phyloP scores from a whole-genome alignment of 1,139 yeast genomes.

The Debaryomyces coudertii region DNA sequence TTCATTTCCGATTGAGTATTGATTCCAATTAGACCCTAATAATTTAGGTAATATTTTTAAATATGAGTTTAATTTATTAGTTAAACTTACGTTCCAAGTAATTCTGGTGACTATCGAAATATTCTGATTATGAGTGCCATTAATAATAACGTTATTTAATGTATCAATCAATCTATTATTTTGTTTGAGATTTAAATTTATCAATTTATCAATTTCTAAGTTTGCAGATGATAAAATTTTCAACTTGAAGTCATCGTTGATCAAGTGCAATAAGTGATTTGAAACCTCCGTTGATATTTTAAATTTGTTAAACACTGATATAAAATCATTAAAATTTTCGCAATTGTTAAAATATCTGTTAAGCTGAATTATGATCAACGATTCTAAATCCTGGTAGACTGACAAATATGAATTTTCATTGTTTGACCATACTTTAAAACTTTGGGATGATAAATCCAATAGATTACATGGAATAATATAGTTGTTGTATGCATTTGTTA shows the following conservation, averaged over 20 bases:
- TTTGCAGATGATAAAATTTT: constrained; percentile 35
- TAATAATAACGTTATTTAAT: neutral
- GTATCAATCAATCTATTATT: neutral
- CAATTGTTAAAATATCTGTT: constrained; percentile 33
- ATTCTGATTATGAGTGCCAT: constrained; percentile 1
- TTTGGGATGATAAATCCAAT: constrained; percentile 39
- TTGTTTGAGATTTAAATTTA: constrained; percentile 12
- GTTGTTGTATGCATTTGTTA: constrained; percentile 37
- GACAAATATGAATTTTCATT: constrained; percentile 33
- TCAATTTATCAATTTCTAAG: constrained; percentile 28
- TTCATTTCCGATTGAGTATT: constrained; percentile 72
- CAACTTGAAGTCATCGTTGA: constrained; percentile 42
- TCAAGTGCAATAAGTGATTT: constrained; percentile 26
- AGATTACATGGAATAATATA: constrained; percentile 31
- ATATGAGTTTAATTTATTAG: constrained; percentile 27
- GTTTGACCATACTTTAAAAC: constrained; percentile 35
- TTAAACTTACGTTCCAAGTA: constrained; percentile 26
- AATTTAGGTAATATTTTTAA: constrained; percentile 23
- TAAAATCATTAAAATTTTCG: constrained; percentile 32
- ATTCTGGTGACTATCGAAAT: constrained; percentile 17
- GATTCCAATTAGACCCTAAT: constrained; percentile 75
- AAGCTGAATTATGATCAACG: constrained; percentile 25
- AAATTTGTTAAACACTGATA: constrained; percentile 31
- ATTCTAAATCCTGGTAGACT: constrained; percentile 27
- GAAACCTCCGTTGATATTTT: constrained; percentile 19